Percentiles rank a stretch among this genome's conserved stretches.
These are phyloP conservation scores for Cronartium quercuum DNA, from an alignment of 1,284 basidiomycete species.

Conservation along the genomic window DNA sequence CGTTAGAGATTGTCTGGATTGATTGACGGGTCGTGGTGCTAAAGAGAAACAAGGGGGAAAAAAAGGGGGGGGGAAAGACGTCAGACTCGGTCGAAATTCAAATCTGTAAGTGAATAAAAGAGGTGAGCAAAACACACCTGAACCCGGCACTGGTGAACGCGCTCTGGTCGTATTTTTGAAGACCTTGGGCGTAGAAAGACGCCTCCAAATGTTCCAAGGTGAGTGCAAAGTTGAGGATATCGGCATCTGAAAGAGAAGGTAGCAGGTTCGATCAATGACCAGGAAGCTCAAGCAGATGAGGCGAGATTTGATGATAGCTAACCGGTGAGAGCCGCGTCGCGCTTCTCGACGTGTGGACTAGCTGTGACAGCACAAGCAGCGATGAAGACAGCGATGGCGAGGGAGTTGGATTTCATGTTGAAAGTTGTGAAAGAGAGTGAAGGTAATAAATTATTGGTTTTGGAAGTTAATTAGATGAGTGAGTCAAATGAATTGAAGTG, in stretches of 20 bases:
- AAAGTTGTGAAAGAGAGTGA: neutral
- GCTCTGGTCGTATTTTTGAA: conserved; percentile 44
- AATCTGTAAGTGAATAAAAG: no score
- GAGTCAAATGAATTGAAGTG: no score
- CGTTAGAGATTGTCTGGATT: conserved; percentile 55
- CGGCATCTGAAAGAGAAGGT: conserved; percentile 42
- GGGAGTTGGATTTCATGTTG: neutral
- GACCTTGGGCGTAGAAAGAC: conserved; percentile 55
- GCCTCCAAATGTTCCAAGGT: conserved; percentile 65
- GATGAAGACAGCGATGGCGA: neutral
- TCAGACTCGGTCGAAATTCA: no score
- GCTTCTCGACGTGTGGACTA: neutral
- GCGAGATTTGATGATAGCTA: neutral
- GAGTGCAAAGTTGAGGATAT: conserved; percentile 59
- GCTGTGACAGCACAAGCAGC: neutral
- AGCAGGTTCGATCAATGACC: neutral
- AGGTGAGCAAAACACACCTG: conserved; percentile 39
- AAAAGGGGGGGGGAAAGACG: neutral
- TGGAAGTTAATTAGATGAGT: no score
- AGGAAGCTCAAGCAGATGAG: neutral
- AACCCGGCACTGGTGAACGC: conserved; percentile 59
- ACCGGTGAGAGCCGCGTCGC: neutral
- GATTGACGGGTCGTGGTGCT: conserved; percentile 5
- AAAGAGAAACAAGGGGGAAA: neutral
- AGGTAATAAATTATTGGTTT: no score